Base-by-base conservation (phyloP, 495 filamentous ascomycete species). In the Chaetomium tenue region DNA sequence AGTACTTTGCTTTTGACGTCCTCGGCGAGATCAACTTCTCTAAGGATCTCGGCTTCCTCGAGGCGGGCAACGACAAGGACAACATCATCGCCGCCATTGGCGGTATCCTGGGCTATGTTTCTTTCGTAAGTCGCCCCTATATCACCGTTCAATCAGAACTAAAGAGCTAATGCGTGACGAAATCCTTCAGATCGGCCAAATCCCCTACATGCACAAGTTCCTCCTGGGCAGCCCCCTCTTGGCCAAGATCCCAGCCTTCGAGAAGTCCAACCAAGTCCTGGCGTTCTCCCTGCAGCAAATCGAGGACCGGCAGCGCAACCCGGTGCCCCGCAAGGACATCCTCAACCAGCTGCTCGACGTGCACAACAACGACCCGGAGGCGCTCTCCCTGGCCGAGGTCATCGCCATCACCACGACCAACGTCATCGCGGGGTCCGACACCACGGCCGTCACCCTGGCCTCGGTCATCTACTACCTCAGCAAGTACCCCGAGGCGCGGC, bases 381-480 rank as follows among this genome's bases (percentile, higher is more conserved):
- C 59, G 9, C 58, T 72, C 61, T 75, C 75, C 12, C 61, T 79
- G 15, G 70, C 76, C n/a, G 44, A 47, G 15, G 7, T 47, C 44
- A 47, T 47, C 7, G 44, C 44, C n/a, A 47, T 47, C 44, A 47
- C 44, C 16, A 47, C 44, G 44, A 47, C 44, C 16, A 76, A 79
- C 63, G 76, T 82, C 60, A n/a, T 86, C 2, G 87, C 86, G 0
- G 87, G 86, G 7, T 82, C 83, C 12, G 87, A 90, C 63, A 87
- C 86, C 2, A 88, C 85, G 0, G 84, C 85, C 0, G 84, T 82
- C 3, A 78, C 82, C 20, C 81, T 89, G 70, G 81, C 83, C 44
- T 77, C 77, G 4, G 76, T 87, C 54, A 73, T 89, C 44, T 72
- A 82, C 40, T 82, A 84, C 65, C 70, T 88, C 25, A 69, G 86